These are phyloP conservation scores for Omphalotus guepiniiformis DNA, from an alignment of 768 basidiomycete species.

Conservation along the genomic window DNA sequence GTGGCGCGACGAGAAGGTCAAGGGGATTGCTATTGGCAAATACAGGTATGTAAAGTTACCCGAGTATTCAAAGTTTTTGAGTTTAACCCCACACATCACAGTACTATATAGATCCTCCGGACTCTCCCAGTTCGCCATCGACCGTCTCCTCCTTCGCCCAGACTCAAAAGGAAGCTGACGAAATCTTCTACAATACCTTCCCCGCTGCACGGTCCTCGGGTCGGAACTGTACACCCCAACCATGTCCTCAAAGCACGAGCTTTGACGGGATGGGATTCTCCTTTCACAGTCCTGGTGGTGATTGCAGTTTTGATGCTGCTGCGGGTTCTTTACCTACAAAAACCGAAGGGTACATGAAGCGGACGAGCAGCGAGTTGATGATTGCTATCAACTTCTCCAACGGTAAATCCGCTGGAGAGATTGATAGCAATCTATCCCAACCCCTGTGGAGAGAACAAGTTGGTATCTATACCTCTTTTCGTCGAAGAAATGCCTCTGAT, in stretches of 20 bases:
- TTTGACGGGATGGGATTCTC: slow-evolving; percentile 15
- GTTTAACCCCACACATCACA: slow-evolving; percentile 5
- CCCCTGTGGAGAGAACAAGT: too few species aligned
- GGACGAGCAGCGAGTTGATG: not conserved
- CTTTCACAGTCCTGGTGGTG: not conserved
- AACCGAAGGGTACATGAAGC: not conserved
- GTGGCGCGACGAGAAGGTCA: not conserved
- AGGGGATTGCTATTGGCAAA: slow-evolving; percentile 1
- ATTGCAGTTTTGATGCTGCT: not conserved
- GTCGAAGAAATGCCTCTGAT: too few species aligned
- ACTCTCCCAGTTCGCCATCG: not conserved
- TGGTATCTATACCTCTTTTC: too few species aligned
- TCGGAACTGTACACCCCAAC: slow-evolving; percentile 12
- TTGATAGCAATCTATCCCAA: not conserved
- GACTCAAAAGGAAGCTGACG: slow-evolving; percentile 33
- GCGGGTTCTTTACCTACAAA: not conserved
- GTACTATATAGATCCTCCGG: slow-evolving; percentile 9
- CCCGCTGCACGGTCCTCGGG: slow-evolving; percentile 27
- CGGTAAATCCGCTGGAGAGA: not conserved
- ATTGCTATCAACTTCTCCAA: not conserved
- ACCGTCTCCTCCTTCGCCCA: slow-evolving; percentile 25
- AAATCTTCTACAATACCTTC: slow-evolving; percentile 35
- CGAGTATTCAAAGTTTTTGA: not conserved
- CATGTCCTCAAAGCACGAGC: slow-evolving; percentile 8
- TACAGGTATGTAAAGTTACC: not conserved